Evolutionary conservation across 306 rosid species (phyloP).

Genomic region (Quercus alba): DNA sequence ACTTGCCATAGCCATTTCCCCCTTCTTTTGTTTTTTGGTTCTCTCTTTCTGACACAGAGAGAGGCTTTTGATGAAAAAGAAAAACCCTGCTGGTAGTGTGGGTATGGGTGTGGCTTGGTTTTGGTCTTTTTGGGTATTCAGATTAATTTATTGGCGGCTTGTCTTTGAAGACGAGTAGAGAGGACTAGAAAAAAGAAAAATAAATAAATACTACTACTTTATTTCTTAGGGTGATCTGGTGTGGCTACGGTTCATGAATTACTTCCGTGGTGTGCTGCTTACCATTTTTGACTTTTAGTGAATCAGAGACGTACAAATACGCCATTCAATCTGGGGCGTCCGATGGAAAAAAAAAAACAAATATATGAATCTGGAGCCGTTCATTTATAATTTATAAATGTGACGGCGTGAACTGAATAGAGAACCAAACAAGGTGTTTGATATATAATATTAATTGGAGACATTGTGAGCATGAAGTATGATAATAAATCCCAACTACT

Average conservation of each 20-base stretch:
- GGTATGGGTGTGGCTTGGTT: neutral
- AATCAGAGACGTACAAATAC: neutral
- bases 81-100: neutral
- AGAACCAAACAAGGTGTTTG: neutral
- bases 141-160: neutral
- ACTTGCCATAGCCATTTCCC: slow-evolving; percentile 65
- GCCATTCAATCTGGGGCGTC: neutral
- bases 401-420: no score
- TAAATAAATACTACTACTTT: no score
- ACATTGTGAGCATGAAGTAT: neutral
- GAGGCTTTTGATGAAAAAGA: no score
- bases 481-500: neutral
- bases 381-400: neutral
- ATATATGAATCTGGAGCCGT: neutral
- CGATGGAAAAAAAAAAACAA: no score
- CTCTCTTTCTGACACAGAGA: no score
- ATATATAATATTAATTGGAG: neutral
- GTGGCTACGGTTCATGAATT: neutral
- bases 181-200: neutral
- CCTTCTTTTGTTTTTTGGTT: neutral
- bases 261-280: neutral
- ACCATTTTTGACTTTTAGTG: neutral
- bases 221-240: neutral
- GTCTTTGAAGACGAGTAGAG: neutral
- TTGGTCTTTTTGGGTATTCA: neutral